These are phyloP conservation scores for Pseudotsuga menziesii DNA, from an alignment of 75 land plant genomes.

Conservation along the genomic window DNA sequence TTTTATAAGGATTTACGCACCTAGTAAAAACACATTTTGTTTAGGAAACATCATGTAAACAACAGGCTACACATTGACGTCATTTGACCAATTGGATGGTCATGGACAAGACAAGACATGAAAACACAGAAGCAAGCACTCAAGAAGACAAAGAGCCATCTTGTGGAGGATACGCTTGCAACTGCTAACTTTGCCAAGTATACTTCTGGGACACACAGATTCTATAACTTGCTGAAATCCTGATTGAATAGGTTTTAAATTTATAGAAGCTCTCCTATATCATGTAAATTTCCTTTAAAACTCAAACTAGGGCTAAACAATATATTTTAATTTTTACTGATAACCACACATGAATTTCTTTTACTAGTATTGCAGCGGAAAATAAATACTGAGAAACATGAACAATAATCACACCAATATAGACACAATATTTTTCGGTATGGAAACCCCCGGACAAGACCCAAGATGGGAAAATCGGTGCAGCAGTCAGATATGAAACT, in stretches of 20 bases:
- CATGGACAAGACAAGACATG: constrained; percentile 46
- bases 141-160: too few species aligned
- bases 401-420: too few species aligned
- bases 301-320: too few species aligned
- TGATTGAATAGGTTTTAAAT: constrained; percentile 36
- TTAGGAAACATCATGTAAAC: constrained; percentile 38
- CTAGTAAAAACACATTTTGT: constrained; percentile 32
- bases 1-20: constrained; percentile 38
- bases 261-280: constrained; percentile 31
- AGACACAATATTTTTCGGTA: too few species aligned
- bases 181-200: constrained; percentile 8
- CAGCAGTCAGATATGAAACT: too few species aligned
- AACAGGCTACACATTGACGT: constrained; percentile 31
- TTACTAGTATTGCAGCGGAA: too few species aligned
- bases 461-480: too few species aligned
- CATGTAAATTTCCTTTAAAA: too few species aligned
- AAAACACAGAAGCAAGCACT: constrained; percentile 37
- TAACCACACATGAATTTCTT: too few species aligned
- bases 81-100: constrained; percentile 42
- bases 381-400: too few species aligned
- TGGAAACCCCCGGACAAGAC: too few species aligned
- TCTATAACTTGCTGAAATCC: constrained; percentile 49
- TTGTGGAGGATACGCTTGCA: constrained; percentile 12
- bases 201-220: constrained; percentile 14
- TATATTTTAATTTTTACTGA: too few species aligned